A percentile compares a stretch with the other conserved stretches of the same genome.
Evolutionary conservation across 257 asterid genomes (phyloP).

Genomic region (Pogostemon cablin): DNA sequence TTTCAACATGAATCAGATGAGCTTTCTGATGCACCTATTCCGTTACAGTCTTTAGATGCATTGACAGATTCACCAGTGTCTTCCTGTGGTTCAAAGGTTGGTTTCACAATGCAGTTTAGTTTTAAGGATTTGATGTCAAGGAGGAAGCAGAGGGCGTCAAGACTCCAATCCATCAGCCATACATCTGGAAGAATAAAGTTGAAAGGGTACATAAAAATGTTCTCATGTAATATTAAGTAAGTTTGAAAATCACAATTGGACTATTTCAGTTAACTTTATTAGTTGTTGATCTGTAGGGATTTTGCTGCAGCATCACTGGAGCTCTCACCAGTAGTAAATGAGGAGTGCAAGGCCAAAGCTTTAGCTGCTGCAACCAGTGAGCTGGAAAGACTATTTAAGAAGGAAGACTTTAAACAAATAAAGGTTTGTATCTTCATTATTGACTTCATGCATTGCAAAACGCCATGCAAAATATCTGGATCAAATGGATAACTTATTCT

Average conservation of each 20-base stretch:
- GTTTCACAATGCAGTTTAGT: conserved; percentile 78
- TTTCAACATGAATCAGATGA: conserved; percentile 36
- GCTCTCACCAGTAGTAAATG: conserved; percentile 62
- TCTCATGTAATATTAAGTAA: conserved; percentile 22
- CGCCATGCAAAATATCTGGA: conserved; percentile 18
- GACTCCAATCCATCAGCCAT: conserved; percentile 45
- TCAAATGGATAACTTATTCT: conserved; percentile 17
- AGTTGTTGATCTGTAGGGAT: conserved; percentile 48
- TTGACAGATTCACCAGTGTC: conserved; percentile 50
- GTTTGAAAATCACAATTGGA: conserved; percentile 15
- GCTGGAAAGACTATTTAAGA: conserved; percentile 87
- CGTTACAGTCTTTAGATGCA: conserved; percentile 45
- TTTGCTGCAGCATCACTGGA: conserved; percentile 83
- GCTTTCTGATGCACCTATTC: conserved; percentile 39
- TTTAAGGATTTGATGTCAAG: conserved; percentile 65
- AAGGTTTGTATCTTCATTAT: conserved; percentile 55
- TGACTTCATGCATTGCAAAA: conserved; percentile 25
- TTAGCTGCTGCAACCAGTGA: conserved; percentile 90
- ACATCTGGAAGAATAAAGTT: conserved; percentile 50
- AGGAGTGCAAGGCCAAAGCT: conserved; percentile 75
- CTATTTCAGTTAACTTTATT: conserved; percentile 18
- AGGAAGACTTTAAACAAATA: conserved; percentile 82
- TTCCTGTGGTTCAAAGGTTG: conserved; percentile 56
- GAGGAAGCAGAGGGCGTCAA: conserved; percentile 70
- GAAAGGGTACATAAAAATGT: conserved; percentile 49